Conservation (phyloP, 441 rosid genomes). For the Adansonia gregorii region DNA sequence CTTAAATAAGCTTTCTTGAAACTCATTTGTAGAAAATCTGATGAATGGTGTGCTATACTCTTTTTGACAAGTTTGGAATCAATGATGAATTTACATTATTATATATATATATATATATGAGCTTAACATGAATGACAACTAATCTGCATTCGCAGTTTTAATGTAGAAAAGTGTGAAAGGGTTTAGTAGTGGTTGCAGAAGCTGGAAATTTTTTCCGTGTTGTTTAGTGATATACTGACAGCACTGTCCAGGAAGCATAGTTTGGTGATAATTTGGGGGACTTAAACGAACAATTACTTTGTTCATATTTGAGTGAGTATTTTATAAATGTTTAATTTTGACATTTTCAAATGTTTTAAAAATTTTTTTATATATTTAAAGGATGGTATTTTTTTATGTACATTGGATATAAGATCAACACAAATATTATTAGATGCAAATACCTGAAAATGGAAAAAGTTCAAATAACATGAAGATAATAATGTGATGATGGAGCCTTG, state of each 20-base stretch:
- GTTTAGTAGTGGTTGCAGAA: neutral
- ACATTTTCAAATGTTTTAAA: no score
- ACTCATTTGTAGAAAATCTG: neutral
- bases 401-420: no score
- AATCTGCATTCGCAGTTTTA: neutral
- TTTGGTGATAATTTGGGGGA: neutral
- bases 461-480: no score
- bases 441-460: no score
- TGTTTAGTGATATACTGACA: neutral
- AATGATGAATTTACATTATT: no score
- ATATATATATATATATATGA: neutral
- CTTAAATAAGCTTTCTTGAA: no score
- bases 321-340: no score
- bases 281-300: neutral
- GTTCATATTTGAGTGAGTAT: no score
- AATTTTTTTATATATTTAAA: no score
- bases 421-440: no score
- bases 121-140: neutral
- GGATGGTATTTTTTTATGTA: no score
- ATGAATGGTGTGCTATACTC: neutral
- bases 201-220: neutral
- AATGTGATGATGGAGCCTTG: neutral
- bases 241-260: neutral
- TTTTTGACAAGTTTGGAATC: neutral
- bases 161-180: neutral